Conservation (phyloP, 1,284 basidiomycete genomes). For the Anthracocystis panici-leucophaei region DNA sequence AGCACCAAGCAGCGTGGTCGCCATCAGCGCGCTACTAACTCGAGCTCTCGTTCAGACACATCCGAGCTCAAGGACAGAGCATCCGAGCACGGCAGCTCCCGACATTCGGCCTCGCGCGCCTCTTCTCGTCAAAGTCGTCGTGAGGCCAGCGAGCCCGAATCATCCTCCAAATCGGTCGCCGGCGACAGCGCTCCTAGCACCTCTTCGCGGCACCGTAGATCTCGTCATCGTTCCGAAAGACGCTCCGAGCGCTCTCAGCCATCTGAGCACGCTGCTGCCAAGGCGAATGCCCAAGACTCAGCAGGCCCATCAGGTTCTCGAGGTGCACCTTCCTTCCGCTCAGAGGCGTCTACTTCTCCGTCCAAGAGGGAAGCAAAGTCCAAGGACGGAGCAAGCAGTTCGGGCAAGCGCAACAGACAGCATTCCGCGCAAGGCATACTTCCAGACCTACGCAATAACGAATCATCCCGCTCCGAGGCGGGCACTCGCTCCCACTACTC, state of each 20-base stretch:
- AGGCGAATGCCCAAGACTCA: constrained; percentile 6
- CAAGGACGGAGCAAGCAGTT: constrained; percentile 16
- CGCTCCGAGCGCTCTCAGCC: constrained; percentile 27
- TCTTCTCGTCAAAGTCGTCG: constrained; percentile 45
- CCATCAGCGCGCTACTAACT: constrained; percentile 21
- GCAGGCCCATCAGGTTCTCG: constrained; percentile 2
- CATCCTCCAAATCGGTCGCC: constrained; percentile 29
- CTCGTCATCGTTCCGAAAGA: constrained; percentile 23
- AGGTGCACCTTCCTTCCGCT: constrained; percentile 17
- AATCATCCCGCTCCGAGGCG: constrained; percentile 29
- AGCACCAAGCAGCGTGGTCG: constrained; percentile 26
- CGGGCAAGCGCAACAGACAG: constrained; percentile 30
- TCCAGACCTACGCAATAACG: constrained; percentile 30
- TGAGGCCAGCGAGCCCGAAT: constrained; percentile 36
- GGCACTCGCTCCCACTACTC: constrained; percentile 26
- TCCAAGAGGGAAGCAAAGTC: constrained; percentile 26
- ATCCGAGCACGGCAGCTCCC: constrained; percentile 40
- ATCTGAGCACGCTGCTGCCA: constrained; percentile 12
- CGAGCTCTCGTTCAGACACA: constrained; percentile 16
- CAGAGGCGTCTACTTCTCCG: constrained; percentile 25
- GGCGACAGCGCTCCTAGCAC: constrained; percentile 25
- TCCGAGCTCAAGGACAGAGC: constrained; percentile 20
- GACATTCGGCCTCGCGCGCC: constrained; percentile 21
- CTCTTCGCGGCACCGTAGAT: constrained; percentile 23
- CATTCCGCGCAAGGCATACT: constrained; percentile 28